Base-by-base conservation (phyloP, 192 early-diverging fungal species). In the Backusella tuberculispora region DNA sequence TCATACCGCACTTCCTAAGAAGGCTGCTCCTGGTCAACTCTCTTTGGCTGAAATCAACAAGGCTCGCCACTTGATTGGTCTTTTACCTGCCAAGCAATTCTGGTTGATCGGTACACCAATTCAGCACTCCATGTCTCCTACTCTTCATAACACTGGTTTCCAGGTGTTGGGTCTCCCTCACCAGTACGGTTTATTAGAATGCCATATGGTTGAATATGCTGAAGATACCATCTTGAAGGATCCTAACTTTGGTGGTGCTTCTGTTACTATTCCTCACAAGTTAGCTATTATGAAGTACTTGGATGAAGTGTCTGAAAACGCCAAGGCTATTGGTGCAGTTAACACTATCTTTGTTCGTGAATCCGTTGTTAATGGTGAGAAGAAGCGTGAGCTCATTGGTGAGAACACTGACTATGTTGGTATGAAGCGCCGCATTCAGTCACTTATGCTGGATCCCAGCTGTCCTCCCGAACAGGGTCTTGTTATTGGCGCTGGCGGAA, bases 321-420 rank as follows among this genome's bases (percentile, higher is more conserved):
- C 94, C 40, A 85, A 87, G 71, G 80, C 79, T 24, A 98, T 99
- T 80, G 97, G 98, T n/a, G 96, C 97, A 0, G 93, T 98, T 66
- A 99, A 99, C 79, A 98, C 98, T 0, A 77, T 99, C 17, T 81
- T 89, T 60, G 83, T 84, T 5, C 73, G 74, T 29, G 65, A 73
- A 50, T 47, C 78, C 6, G 56, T 73, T 9, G 79, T 77, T 10
- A 76, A 80, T 53, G 77, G 77, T 37, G 60, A 77, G 21, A 56
- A 71, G 43, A 76, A 81, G 17, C 77, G 81, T 13, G 50, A 73
- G 46, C 79, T 97, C 4, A 60, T 90, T 37, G 98, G 98, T 19
- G 96, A 97, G 73, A 99, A 99, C 81, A 99, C 98, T 15, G 98
- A 99, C 77, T 98, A 93, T 86, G 71, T 97, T 19, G 98, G 98